Conservation (phyloP, 2,329 filamentous ascomycete genomes). For the Metarhizium album region DNA sequence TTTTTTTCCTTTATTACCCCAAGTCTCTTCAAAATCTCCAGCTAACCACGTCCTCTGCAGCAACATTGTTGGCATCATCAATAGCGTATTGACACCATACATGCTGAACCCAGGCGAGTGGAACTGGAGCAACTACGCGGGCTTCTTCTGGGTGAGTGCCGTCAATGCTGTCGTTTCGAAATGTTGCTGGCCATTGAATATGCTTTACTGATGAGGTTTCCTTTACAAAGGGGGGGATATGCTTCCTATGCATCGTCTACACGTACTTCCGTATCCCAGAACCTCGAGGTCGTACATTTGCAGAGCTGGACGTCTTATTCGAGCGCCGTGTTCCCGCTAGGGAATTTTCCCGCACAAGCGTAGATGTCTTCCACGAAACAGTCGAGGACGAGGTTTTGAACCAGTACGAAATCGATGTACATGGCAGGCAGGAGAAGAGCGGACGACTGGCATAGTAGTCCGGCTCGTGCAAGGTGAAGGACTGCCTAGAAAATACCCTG, state of each 20-base stretch:
- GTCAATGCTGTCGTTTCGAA: not conserved
- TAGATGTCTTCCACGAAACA: slow-evolving; percentile 44
- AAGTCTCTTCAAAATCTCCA: not conserved
- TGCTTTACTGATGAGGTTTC: not conserved
- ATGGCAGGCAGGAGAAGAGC: slow-evolving; percentile 11
- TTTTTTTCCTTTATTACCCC: not conserved
- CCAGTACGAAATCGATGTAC: slow-evolving; percentile 31
- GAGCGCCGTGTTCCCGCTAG: slow-evolving; percentile 60
- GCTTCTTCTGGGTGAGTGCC: slow-evolving; percentile 67
- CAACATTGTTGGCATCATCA: slow-evolving; percentile 74
- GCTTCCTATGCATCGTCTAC: slow-evolving; percentile 72
- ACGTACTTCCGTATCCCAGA: slow-evolving; percentile 52
- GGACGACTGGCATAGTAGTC: not conserved
- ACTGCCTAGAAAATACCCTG: not conserved
- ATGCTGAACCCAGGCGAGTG: slow-evolving; percentile 84
- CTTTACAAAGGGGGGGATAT: slow-evolving; percentile 49
- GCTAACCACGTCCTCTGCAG: slow-evolving; percentile 20
- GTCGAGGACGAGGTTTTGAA: slow-evolving; percentile 38
- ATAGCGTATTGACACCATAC: slow-evolving; percentile 74
- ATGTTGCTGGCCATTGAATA: not conserved
- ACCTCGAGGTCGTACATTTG: slow-evolving; percentile 69
- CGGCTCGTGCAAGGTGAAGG: not conserved
- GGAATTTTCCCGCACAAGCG: slow-evolving; percentile 54
- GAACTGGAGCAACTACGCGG: slow-evolving; percentile 80
- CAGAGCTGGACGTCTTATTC: slow-evolving; percentile 78